Evolutionary conservation across 1,284 basidiomycete species (phyloP).

Genomic region (Cutaneotrichosporon mucoides): DNA sequence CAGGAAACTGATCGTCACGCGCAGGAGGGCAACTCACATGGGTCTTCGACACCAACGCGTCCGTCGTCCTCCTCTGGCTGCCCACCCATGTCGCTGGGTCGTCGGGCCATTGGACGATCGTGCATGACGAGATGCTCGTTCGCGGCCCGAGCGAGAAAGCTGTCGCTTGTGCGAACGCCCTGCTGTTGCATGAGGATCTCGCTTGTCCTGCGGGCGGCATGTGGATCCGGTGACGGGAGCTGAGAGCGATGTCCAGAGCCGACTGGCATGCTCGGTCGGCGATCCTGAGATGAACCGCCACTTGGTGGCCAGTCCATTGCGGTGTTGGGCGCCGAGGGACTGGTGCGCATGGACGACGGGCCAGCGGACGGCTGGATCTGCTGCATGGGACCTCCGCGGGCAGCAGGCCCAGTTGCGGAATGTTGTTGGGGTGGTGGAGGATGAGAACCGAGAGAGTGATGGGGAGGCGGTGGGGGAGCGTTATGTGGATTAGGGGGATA

Average conservation of each 20-base stretch:
- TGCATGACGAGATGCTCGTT: conserved; percentile 1
- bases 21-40: conserved; percentile 29
- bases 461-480: background rate
- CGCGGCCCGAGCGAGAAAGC: conserved; percentile 1
- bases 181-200: conserved; percentile 1
- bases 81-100: conserved; percentile 2
- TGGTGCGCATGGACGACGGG: background rate
- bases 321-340: background rate
- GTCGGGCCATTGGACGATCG: background rate
- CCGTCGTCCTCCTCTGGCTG: conserved; percentile 27
- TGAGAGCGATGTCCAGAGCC: background rate
- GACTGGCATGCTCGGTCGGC: background rate
- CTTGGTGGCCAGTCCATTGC: background rate
- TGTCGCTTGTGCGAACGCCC: conserved; percentile 2
- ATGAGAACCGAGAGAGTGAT: background rate
- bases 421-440: background rate
- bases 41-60: conserved; percentile 40
- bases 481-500: background rate
- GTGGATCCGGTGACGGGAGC: background rate
- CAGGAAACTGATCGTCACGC: too few species aligned
- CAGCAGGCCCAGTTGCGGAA: background rate
- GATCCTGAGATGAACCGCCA: background rate
- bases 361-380: background rate
- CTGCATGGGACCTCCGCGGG: background rate
- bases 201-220: background rate